Base-by-base conservation (phyloP, 495 filamentous ascomycete species). In the Trichoderma erinaceum region DNA sequence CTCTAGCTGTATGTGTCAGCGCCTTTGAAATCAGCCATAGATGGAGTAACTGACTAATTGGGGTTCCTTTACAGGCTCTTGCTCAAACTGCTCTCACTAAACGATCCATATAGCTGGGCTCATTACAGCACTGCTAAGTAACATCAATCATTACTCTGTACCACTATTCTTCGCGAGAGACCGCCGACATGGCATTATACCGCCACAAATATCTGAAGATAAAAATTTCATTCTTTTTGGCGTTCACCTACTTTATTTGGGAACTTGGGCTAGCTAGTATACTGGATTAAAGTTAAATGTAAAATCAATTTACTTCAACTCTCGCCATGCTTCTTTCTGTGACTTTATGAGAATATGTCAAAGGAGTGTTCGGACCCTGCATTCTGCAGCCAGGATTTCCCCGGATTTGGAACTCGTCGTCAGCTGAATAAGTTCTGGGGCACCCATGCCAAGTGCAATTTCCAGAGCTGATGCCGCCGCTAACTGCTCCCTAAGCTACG, bases 1-100 rank as follows among this genome's bases (percentile, higher is more conserved):
- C 64, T 27, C 64, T 21, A 66, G 64, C 64, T 66, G 64, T 66
- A 43, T 21, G 38, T 46, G 13, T 27, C 35, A 18, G 23, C 63
- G 32, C 10, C 63, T 16, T 23, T 27, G 32, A 35, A 6, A 35
- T 32, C 12, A 35, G 63, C 15, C 63, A 35, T 25, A 6, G 27
- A 64, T 25, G 12, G 21, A 13, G 56, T 6, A 27, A 23, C 29
- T 63, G 12, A 21, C 56, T 63, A 32, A 63, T 25, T 64, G 29
- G 13, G 21, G 0, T 11, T 16, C 3, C 18, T 13, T 41, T 35
- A 64, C 27, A 64, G 61, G 61, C 61, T 64, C 61, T 64, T 64
- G 61, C 27, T 35, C 61, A 12, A 18, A 18, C 27, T 64, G 64
- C 64, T 21, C 16, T 18, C n/a, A 38, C 4, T 44, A 66, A 43